Evolutionary conservation across 2,329 filamentous ascomycete species (phyloP).

Genomic region (Neospermospora avenae): DNA sequence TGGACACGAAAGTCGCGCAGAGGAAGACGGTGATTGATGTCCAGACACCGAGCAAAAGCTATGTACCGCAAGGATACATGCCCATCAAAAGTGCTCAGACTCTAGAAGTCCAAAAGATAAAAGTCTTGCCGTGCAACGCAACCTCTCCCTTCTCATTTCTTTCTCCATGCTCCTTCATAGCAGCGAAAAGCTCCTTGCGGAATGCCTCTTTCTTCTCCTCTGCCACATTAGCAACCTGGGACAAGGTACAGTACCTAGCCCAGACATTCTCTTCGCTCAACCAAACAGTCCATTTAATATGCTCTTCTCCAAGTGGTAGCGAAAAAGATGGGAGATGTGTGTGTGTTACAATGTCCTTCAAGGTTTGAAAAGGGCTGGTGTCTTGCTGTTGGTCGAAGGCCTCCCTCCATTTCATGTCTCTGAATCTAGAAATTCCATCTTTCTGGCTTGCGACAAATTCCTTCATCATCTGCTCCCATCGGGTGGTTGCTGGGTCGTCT

Average conservation of each 20-base stretch:
- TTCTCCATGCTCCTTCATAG: slow-evolving; percentile 50
- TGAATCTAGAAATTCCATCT: slow-evolving; percentile 62
- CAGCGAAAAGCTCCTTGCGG: slow-evolving; percentile 50
- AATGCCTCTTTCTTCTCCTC: slow-evolving; percentile 48
- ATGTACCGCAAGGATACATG: not conserved
- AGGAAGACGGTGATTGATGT: not conserved
- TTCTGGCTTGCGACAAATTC: slow-evolving; percentile 53
- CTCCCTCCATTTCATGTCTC: slow-evolving; percentile 60
- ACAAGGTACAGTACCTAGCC: slow-evolving; percentile 62
- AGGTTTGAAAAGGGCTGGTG: slow-evolving; percentile 48
- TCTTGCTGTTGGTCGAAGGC: slow-evolving; percentile 60
- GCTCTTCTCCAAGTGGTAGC: slow-evolving; percentile 56
- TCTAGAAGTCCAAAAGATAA: slow-evolving; percentile 58
- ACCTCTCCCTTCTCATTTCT: slow-evolving; percentile 61
- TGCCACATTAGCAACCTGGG: slow-evolving; percentile 59
- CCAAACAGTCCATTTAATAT: slow-evolving; percentile 55
- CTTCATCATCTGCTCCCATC: slow-evolving; percentile 62
- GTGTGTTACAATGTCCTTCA: slow-evolving; percentile 42
- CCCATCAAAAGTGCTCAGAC: slow-evolving; percentile 30
- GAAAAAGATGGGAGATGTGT: slow-evolving; percentile 52
- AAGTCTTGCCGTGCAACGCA: slow-evolving; percentile 61
- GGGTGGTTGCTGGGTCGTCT: slow-evolving; percentile 50
- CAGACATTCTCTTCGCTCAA: slow-evolving; percentile 58
- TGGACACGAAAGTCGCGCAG: not conserved
- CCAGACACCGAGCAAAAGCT: not conserved